phyloP scores from a whole-genome alignment of 2,329 filamentous ascomycete genomes.

The Fusarium clavum region DNA sequence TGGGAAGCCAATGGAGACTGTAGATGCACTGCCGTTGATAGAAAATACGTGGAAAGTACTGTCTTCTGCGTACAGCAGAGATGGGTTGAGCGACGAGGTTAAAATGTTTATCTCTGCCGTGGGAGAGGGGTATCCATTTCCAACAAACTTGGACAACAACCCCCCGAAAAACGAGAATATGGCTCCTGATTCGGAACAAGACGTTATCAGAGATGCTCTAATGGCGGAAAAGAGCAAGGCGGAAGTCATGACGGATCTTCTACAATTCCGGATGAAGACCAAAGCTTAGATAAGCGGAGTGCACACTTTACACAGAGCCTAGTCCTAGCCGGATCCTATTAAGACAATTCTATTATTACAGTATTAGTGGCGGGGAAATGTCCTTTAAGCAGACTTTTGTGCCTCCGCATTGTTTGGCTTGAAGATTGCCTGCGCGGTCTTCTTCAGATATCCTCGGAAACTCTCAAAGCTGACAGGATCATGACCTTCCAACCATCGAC shows the following conservation, averaged over 20 bases:
- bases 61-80: conserved; percentile 44
- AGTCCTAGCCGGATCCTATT: neutral
- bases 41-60: conserved; percentile 59
- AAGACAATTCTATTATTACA: neutral
- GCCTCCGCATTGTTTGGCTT: neutral
- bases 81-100: conserved; percentile 56
- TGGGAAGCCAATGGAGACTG: conserved; percentile 72
- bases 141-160: conserved; percentile 69
- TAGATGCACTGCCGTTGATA: conserved; percentile 64
- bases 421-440: conserved; percentile 42
- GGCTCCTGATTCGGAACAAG: conserved; percentile 70
- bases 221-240: conserved; percentile 54
- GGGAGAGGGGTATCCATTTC: conserved; percentile 70
- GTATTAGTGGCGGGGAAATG: neutral
- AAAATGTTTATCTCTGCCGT: conserved; percentile 62
- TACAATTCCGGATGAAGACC: conserved; percentile 27
- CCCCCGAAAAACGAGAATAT: conserved; percentile 67
- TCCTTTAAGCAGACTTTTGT: neutral
- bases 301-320: neutral
- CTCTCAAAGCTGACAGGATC: conserved; percentile 85
- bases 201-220: conserved; percentile 60
- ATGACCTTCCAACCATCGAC: conserved; percentile 76
- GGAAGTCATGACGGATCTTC: conserved; percentile 56
- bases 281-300: conserved; percentile 20
- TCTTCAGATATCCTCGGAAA: conserved; percentile 82